These are phyloP conservation scores for Platanthera zijinensis DNA, from an alignment of 106 monocot genomes.

Conservation along the genomic window DNA sequence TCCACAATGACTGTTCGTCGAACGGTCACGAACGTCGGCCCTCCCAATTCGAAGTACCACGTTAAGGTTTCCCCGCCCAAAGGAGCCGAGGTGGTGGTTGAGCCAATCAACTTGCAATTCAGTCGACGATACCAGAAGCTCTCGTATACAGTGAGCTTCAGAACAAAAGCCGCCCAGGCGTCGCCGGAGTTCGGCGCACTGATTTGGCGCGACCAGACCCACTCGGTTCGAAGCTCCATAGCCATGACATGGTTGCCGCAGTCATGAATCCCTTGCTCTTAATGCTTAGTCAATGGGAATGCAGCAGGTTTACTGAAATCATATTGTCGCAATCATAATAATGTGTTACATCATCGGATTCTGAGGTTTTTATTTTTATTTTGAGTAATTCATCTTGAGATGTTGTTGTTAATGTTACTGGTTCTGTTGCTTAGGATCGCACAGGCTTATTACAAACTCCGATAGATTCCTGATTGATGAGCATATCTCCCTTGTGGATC, in stretches of 20 bases:
- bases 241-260: constrained; percentile 43
- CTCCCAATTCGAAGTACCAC: constrained; percentile 46
- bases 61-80: constrained; percentile 44
- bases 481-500: too few relatives aligned
- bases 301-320: background rate
- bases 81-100: constrained; percentile 48
- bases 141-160: constrained; percentile 54
- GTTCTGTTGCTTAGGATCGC: too few relatives aligned
- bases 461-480: too few relatives aligned
- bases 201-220: constrained; percentile 47
- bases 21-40: constrained; percentile 74
- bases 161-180: constrained; percentile 22
- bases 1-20: constrained; percentile 38
- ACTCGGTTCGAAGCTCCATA: constrained; percentile 39
- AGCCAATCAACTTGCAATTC: constrained; percentile 55
- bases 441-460: too few relatives aligned
- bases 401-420: background rate
- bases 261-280: constrained; percentile 10
- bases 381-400: background rate
- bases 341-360: constrained; percentile 1
- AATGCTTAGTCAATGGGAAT: background rate
- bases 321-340: background rate
- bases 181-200: constrained; percentile 46
- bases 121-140: constrained; percentile 59
- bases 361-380: background rate